phyloP scores from a whole-genome alignment of 148 eudicot species.

The Arbutus unedo region DNA sequence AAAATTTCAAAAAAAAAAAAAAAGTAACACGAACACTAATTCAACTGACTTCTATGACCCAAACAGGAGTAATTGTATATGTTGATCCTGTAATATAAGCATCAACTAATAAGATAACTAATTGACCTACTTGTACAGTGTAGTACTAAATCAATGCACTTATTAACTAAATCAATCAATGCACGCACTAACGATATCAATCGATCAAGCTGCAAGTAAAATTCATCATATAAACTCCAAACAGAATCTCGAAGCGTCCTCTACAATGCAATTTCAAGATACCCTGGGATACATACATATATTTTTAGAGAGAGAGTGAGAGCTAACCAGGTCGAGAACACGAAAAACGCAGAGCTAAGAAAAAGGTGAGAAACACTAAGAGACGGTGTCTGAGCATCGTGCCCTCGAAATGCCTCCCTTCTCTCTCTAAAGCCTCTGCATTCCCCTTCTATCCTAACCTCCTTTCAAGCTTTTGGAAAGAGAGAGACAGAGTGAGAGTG shows the following conservation, averaged over 20 bases:
- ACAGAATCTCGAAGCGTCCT: not conserved
- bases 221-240: not conserved
- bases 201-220: not conserved
- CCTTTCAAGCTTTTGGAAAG: not conserved
- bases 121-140: not conserved
- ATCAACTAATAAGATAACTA: not conserved
- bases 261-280: not conserved
- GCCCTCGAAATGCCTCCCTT: not conserved
- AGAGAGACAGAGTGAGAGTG: not conserved
- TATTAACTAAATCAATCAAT: not conserved
- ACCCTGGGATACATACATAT: not conserved
- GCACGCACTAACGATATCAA: not conserved
- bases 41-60: not conserved
- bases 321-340: constrained; percentile 21
- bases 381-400: constrained; percentile 11
- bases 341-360: constrained; percentile 16
- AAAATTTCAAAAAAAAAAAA: not conserved
- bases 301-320: constrained; percentile 6
- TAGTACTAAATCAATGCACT: not conserved
- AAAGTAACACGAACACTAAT: not conserved
- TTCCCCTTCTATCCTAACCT: not conserved
- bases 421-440: not conserved
- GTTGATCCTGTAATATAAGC: not conserved
- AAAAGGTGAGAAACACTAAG: constrained; percentile 7
- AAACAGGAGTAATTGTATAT: not conserved